Base-by-base conservation (phyloP, 1,139 yeast genomes). In the Magnusiomyces paraingens region DNA sequence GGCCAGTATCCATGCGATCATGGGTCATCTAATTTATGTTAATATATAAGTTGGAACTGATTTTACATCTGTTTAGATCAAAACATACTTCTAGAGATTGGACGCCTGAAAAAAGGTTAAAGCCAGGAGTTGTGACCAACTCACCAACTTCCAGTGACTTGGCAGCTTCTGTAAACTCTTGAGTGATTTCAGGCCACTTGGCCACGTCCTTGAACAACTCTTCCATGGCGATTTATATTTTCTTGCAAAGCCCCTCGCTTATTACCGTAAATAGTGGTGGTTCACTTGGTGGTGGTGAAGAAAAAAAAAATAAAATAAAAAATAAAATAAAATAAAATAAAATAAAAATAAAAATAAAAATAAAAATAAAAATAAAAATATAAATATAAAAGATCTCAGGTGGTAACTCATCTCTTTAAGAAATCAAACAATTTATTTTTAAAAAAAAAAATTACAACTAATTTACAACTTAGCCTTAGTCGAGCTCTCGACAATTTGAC, bases 1-100 rank as follows among this genome's bases (percentile, higher is more conserved):
- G 46, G n/a, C 76, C 76, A 3, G 74, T 70, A 57, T 72, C 76
- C 72, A 72, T 70, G 50, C 66, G 64, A 17, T 60, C 62, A 56
- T 67, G 64, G 36, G 73, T 72, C 47, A 72, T 66, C 62, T 58
- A 18, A 29, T 18, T 2, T 11, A 44, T 11, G 29, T 35, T n/a
- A 35, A 29, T 12, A 32, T 11, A 32, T 17, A 41, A 17, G 29
- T 12, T 8, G 12, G 18, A 14, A 42, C 22, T 5, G 35, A n/a
- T 15, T n/a, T 15, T 40, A 22, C 2, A 41, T 18, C 18, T 14
- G 17, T 26, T 49, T 43, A 18, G 44, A 38, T 14, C 22, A 41
- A 17, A 39, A 49, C 58, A n/a, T 35, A 55, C 58, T 55, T 72
- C 75, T 52, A 70, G 61, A 3, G 75, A 73, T 44, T 70, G 69